These are phyloP conservation scores for Phanerodontia chrysosporium DNA, from an alignment of 768 basidiomycete genomes.

Conservation along the genomic window DNA sequence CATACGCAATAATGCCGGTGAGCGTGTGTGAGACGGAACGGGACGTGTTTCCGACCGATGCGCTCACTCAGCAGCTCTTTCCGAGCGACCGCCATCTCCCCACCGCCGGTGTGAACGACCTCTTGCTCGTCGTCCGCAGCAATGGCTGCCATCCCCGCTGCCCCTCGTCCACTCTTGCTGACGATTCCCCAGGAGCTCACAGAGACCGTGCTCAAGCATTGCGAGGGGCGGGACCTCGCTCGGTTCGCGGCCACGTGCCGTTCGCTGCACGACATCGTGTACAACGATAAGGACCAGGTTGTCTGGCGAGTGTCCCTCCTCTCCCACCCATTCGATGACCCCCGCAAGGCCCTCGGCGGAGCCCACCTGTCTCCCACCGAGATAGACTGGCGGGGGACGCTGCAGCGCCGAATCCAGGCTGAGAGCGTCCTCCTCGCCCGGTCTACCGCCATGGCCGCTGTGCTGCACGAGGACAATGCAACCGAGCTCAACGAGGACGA, in stretches of 20 bases:
- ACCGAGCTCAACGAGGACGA: neutral
- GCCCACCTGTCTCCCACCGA: neutral
- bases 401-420: slow-evolving; percentile 40
- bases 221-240: slow-evolving; percentile 54
- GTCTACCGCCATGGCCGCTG: neutral
- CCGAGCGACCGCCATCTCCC: neutral
- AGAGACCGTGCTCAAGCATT: slow-evolving; percentile 53
- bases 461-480: slow-evolving; percentile 7
- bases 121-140: neutral
- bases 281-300: slow-evolving; percentile 46
- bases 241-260: slow-evolving; percentile 54
- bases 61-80: neutral
- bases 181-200: slow-evolving; percentile 53
- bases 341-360: slow-evolving; percentile 30
- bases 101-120: neutral
- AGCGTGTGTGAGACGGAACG: neutral
- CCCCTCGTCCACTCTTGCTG: slow-evolving; percentile 6
- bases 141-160: neutral
- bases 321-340: slow-evolving; percentile 57
- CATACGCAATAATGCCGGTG: neutral
- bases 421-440: slow-evolving; percentile 24
- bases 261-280: slow-evolving; percentile 44
- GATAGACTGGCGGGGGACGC: slow-evolving; percentile 33
- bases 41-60: neutral
- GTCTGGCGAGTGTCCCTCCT: slow-evolving; percentile 71